These are phyloP conservation scores for Puccinia triticina DNA, from an alignment of 1,284 basidiomycete species.

Conservation along the genomic window DNA sequence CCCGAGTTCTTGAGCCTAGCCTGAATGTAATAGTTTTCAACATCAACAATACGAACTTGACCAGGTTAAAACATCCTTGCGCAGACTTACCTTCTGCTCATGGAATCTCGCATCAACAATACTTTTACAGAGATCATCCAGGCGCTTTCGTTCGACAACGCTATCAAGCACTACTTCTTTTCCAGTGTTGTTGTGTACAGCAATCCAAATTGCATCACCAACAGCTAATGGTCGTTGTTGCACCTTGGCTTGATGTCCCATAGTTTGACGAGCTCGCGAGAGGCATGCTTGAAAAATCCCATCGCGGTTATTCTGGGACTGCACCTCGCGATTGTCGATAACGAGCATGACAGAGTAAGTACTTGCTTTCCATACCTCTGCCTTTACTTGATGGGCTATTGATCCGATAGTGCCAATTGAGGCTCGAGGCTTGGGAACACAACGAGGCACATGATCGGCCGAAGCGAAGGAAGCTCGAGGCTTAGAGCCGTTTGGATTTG, in stretches of 20 bases:
- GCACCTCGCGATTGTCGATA: conserved; percentile 66
- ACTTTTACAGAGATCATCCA: conserved; percentile 65
- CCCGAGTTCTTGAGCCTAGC: conserved; percentile 64
- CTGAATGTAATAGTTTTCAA: conserved; percentile 55
- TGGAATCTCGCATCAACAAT: conserved; percentile 66
- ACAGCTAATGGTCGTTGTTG: conserved; percentile 64
- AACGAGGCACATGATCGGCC: conserved; percentile 18
- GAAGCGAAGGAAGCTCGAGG: conserved; percentile 42
- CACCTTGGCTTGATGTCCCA: conserved; percentile 62
- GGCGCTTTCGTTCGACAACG: conserved; percentile 66
- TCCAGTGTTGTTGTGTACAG: conserved; percentile 60
- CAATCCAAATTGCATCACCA: conserved; percentile 68
- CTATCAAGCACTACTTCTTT: conserved; percentile 63
- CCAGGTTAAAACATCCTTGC: neutral
- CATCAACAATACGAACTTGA: neutral
- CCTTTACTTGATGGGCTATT: conserved; percentile 47
- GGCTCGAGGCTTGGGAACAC: conserved; percentile 33
- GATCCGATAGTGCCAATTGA: conserved; percentile 22
- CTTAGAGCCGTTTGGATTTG: neutral
- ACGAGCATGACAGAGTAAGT: conserved; percentile 65
- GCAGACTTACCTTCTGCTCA: conserved; percentile 64
- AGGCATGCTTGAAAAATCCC: conserved; percentile 60
- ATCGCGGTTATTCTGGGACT: conserved; percentile 58
- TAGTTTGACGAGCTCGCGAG: conserved; percentile 23
- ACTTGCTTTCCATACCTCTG: conserved; percentile 53